Evolutionary conservation across 805 yeast genomes (phyloP).

Genomic region (Jamesozyma gamospora): DNA sequence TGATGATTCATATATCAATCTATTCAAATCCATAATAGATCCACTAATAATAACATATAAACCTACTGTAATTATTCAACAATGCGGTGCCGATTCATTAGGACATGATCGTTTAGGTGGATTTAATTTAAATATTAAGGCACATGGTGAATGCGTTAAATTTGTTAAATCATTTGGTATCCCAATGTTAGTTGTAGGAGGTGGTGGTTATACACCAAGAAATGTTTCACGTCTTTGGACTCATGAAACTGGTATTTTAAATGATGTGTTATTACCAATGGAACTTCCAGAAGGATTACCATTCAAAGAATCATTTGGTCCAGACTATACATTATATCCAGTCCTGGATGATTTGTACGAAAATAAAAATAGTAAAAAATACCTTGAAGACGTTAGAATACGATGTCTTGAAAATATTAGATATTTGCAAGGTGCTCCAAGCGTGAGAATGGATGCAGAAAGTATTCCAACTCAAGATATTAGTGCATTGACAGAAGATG

Average conservation of each 20-base stretch:
- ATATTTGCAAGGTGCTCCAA: constrained; percentile 81
- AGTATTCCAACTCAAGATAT: constrained; percentile 58
- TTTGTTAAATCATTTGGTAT: constrained; percentile 77
- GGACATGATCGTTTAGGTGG: constrained; percentile 95
- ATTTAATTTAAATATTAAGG: constrained; percentile 84
- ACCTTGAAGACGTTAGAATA: constrained; percentile 67
- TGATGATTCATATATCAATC: constrained; percentile 48
- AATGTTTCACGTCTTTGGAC: constrained; percentile 96
- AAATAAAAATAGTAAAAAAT: constrained; percentile 74
- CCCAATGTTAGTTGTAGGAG: constrained; percentile 91
- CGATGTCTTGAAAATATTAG: constrained; percentile 74
- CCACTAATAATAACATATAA: constrained; percentile 80
- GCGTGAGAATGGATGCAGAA: constrained; percentile 78
- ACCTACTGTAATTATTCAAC: constrained; percentile 94
- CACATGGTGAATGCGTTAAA: constrained; percentile 93
- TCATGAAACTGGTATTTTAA: constrained; percentile 79
- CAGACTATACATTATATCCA: constrained; percentile 86
- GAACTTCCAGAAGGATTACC: constrained; percentile 68
- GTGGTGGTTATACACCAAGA: constrained; percentile 97
- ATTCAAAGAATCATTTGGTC: constrained; percentile 74
- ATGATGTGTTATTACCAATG: constrained; percentile 67
- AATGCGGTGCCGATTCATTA: constrained; percentile 96
- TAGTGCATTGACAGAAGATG: constrained; percentile 36
- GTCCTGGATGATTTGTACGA: constrained; percentile 68
- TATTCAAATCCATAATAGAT: constrained; percentile 66